Evolutionary conservation across 73 alveolate genomes (phyloP).

Genomic region (Paramecium sonneborni): DNA sequence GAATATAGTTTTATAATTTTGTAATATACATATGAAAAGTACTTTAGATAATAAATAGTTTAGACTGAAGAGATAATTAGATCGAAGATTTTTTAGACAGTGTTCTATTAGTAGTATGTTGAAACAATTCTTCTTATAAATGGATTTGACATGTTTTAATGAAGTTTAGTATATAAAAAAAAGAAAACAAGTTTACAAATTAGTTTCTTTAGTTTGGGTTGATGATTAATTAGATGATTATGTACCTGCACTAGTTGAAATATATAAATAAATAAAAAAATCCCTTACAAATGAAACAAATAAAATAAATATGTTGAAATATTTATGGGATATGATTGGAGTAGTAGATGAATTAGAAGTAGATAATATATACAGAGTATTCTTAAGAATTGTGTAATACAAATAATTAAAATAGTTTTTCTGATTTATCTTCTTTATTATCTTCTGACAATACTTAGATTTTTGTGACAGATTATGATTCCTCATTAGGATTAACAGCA

Average conservation of each 20-base stretch:
- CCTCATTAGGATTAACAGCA: neutral
- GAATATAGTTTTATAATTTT: conserved; percentile 27
- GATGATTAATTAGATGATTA: conserved; percentile 46
- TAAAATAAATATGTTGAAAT: conserved; percentile 24
- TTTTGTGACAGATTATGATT: conserved; percentile 32
- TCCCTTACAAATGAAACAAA: neutral
- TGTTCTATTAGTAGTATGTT: neutral
- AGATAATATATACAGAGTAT: conserved; percentile 22
- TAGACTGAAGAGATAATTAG: neutral
- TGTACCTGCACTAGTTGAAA: conserved; percentile 26
- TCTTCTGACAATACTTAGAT: neutral
- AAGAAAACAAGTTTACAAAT: neutral
- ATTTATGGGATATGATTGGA: conserved; percentile 54
- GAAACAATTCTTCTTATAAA: neutral
- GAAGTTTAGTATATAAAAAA: conserved; percentile 2
- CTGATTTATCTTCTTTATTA: neutral
- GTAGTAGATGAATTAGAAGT: neutral
- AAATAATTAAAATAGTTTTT: neutral
- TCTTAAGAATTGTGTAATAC: conserved; percentile 22
- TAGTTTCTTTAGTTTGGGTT: conserved; percentile 38
- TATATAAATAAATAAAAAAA: conserved; percentile 16
- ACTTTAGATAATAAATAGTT: neutral
- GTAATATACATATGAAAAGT: neutral
- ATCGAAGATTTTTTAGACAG: neutral
- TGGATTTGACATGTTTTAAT: conserved; percentile 43